phyloP scores from a whole-genome alignment of 176 grass and related monocot species.

The Luzula sylvatica region DNA sequence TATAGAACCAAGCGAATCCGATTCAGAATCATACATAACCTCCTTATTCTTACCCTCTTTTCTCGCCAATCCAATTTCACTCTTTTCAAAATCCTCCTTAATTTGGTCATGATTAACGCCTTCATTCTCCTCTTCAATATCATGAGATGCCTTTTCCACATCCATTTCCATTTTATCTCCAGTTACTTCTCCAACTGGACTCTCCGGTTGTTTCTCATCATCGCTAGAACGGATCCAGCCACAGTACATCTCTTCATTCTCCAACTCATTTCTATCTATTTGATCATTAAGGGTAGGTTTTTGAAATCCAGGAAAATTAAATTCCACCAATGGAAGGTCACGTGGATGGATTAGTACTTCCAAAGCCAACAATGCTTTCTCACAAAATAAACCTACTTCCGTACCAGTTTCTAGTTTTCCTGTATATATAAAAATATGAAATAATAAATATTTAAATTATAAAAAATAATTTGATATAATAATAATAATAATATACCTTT shows the following conservation, averaged over 20 bases:
- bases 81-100: slow-evolving; percentile 8
- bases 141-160: slow-evolving; percentile 22
- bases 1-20: slow-evolving; percentile 34
- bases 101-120: neutral
- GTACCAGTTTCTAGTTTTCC: slow-evolving; percentile 70
- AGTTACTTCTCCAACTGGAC: slow-evolving; percentile 6
- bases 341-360: slow-evolving; percentile 84
- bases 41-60: slow-evolving; percentile 2
- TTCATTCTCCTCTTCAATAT: slow-evolving; percentile 20
- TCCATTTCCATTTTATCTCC: slow-evolving; percentile 10
- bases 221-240: slow-evolving; percentile 40
- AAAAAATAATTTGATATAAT: neutral
- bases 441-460: neutral
- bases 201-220: slow-evolving; percentile 19
- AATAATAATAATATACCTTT: slow-evolving; percentile 39
- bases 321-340: slow-evolving; percentile 38
- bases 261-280: slow-evolving; percentile 22
- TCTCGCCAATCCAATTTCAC: slow-evolving; percentile 1
- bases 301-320: slow-evolving; percentile 10
- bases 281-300: no score
- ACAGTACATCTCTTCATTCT: slow-evolving; percentile 37
- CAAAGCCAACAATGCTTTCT: slow-evolving; percentile 46
- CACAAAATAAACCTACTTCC: slow-evolving; percentile 49
- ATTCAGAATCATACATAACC: slow-evolving; percentile 49
- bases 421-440: slow-evolving; percentile 31